Base-by-base conservation (phyloP, 2,329 filamentous ascomycete genomes). In the Penicillium sp. region DNA sequence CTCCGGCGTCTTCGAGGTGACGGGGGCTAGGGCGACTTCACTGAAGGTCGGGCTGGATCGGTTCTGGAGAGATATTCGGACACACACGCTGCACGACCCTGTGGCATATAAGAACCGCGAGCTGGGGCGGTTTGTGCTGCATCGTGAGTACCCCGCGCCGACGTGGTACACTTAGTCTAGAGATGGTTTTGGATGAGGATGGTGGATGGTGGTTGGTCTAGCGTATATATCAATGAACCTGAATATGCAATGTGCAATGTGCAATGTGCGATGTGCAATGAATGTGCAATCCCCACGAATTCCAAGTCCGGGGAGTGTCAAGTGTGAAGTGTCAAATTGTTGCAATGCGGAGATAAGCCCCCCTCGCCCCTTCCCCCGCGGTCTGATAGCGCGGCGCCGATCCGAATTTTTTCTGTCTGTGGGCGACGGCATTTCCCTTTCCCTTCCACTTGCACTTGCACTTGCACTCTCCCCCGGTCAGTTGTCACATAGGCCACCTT, bases 21-120 rank as follows among this genome's bases (percentile, higher is more conserved):
- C 84, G 0, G 85, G 82, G 0, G 76, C 83, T 0, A 79, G 80
- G 53, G 77, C 84, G 0, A 87, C 84, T 0, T 77, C 79, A 0
- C 72, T 72, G 47, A 85, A 80, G 58, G 79, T 84, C 1, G 84
- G 83, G 0, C 68, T 88, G 51, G 85, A 87, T 70, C 73, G 84
- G 1, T 88, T 84, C 67, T 88, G 84, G 84, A 75, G 85, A 39
- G 84, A 88, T 61, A 72, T 87, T n/a, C 69, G 85, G 4, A 87
- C 84, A 4, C 85, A 88, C 68, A 82, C 79, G 0, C 66, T 88
- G 60, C 85, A 88, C 68, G 85, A 88, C 66, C 85, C 84, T 0
- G 84, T 88, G 23, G 81, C 84, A 20, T 87, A 87, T 61, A 87
- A 87, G 76, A 84, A 86, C 50, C 69, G 80, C 3, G 84, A 88